Evolutionary conservation across 345 rosid species (phyloP).

Genomic region (Eucalyptus polybractea): DNA sequence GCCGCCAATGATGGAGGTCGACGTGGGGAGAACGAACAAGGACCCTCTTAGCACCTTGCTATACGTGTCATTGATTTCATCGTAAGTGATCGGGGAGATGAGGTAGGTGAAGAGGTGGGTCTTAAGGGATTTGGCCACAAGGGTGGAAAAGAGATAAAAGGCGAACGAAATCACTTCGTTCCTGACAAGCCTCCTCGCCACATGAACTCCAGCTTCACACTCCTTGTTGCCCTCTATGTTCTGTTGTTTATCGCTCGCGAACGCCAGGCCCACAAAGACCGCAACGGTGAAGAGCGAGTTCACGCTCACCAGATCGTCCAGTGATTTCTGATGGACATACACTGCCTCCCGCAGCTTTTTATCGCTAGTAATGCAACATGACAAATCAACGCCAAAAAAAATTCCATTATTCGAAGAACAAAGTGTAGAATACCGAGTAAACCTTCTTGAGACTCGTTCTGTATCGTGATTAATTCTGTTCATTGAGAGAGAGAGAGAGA

Average conservation of each 20-base stretch:
- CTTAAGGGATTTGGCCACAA: background rate
- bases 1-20: slow-evolving; percentile 7
- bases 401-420: background rate
- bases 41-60: background rate
- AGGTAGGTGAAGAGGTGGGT: background rate
- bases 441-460: no score
- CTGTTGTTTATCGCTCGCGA: background rate
- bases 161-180: slow-evolving; percentile 22
- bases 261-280: background rate
- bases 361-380: background rate
- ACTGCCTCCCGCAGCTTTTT: background rate
- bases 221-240: slow-evolving; percentile 1
- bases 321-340: background rate
- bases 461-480: background rate
- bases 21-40: background rate
- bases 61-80: accelerated
- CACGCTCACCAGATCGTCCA: background rate
- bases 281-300: background rate
- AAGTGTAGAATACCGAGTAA: background rate
- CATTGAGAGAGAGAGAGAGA: background rate
- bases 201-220: background rate
- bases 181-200: background rate
- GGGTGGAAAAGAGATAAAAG: slow-evolving; percentile 18
- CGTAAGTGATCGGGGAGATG: no score
- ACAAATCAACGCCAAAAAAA: background rate